Percentiles rank a stretch among this genome's conserved stretches.
Evolutionary conservation across 345 rosid genomes (phyloP).

Genomic region (Luvunga scandens): DNA sequence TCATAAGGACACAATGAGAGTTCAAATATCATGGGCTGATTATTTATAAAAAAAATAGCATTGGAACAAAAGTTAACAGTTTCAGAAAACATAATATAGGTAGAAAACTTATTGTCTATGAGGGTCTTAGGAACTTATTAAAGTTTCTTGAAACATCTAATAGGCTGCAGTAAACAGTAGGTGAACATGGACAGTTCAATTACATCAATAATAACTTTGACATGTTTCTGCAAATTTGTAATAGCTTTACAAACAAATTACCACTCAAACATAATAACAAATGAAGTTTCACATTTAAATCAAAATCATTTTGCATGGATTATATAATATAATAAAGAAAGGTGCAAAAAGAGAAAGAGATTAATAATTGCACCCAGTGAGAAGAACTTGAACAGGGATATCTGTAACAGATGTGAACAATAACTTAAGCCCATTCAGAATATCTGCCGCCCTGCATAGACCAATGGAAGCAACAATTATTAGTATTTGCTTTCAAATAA

Average conservation of each 20-base stretch:
- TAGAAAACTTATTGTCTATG: not conserved
- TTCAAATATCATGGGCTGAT: no score
- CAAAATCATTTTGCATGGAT: not conserved
- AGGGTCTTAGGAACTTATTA: not conserved
- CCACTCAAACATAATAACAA: not conserved
- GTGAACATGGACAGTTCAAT: not conserved
- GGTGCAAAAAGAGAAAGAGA: not conserved
- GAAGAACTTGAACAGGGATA: conserved; percentile 75
- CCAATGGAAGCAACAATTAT: not conserved
- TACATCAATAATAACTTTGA: not conserved
- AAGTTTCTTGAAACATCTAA: not conserved
- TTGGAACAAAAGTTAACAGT: not conserved
- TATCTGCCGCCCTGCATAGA: conserved; percentile 57
- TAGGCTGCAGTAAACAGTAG: not conserved
- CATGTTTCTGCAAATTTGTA: not conserved
- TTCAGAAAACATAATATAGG: not conserved
- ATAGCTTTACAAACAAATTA: not conserved
- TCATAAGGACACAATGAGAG: not conserved
- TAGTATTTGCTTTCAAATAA: not conserved
- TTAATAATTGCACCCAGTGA: conserved; percentile 48
- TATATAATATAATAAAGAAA: not conserved
- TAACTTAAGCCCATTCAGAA: conserved; percentile 50
- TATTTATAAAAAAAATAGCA: not conserved
- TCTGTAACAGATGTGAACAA: conserved; percentile 47
- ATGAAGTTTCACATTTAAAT: not conserved